These are phyloP conservation scores for Sungouiella thailandica DNA, from an alignment of 805 yeast species.

Conservation along the genomic window DNA sequence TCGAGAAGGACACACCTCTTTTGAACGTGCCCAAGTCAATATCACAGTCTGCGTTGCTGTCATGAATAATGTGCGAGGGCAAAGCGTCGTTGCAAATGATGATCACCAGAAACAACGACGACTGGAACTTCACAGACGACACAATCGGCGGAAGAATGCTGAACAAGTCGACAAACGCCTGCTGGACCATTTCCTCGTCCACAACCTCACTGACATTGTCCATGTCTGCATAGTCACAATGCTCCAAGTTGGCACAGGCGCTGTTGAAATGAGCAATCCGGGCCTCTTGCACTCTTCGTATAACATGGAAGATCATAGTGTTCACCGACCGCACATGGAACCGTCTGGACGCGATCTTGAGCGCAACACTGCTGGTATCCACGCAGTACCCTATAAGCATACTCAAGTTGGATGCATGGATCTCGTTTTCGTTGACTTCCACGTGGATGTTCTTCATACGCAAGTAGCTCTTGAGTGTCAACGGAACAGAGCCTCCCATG, in stretches of 20 bases:
- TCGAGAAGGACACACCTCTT: conserved; percentile 31
- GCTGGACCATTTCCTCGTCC: too few relatives aligned
- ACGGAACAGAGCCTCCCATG: not conserved
- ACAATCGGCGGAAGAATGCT: conserved; percentile 26
- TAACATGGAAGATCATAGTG: conserved; percentile 31
- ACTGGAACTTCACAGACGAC: conserved; percentile 21
- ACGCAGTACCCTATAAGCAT: conserved; percentile 23
- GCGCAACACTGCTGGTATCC: conserved; percentile 14
- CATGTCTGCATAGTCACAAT: too few relatives aligned
- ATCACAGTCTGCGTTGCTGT: conserved; percentile 19
- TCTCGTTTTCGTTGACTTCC: conserved; percentile 28
- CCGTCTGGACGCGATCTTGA: conserved; percentile 23
- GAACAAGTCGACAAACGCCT: conserved; percentile 23
- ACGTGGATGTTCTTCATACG: conserved; percentile 26
- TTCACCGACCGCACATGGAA: conserved; percentile 31
- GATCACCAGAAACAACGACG: conserved; percentile 25
- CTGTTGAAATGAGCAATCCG: conserved; percentile 20
- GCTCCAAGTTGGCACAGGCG: conserved; percentile 16
- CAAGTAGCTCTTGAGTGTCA: conserved; percentile 20
- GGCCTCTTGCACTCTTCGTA: conserved; percentile 28
- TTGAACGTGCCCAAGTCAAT: conserved; percentile 32
- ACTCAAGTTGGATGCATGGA: conserved; percentile 24
- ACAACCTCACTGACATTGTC: too few relatives aligned
- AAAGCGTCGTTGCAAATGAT: conserved; percentile 38
- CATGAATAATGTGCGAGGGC: conserved; percentile 27